Percentiles rank a stretch among this genome's conserved stretches.
phyloP scores from a whole-genome alignment of 176 grass and related monocot species.

The Oryza officinalis region DNA sequence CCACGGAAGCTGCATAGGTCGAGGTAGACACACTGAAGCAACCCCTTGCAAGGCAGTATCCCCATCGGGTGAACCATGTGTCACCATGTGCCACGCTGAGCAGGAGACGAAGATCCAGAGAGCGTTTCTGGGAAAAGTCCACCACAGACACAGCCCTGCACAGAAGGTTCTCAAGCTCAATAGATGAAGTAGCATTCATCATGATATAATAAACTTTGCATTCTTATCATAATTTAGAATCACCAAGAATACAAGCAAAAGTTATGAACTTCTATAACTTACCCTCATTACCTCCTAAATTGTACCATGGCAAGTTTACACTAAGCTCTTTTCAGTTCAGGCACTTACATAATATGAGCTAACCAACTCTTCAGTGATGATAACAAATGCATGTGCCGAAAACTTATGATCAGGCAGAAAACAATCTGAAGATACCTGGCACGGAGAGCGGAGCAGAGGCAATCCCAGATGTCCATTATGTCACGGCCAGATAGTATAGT shows the following conservation, averaged over 20 bases:
- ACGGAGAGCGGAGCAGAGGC: slow-evolving; percentile 76
- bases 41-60: slow-evolving; percentile 67
- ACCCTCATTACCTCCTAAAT: background rate
- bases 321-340: background rate
- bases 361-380: background rate
- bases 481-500: slow-evolving; percentile 54
- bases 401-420: slow-evolving; percentile 11
- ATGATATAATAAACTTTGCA: slow-evolving; percentile 8
- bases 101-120: slow-evolving; percentile 81
- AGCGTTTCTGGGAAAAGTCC: slow-evolving; percentile 63
- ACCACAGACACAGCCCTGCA: slow-evolving; percentile 73
- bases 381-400: slow-evolving; percentile 11
- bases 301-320: background rate
- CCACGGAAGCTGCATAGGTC: slow-evolving; percentile 52
- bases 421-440: slow-evolving; percentile 45
- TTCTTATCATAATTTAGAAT: slow-evolving; percentile 1
- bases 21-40: slow-evolving; percentile 66
- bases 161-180: slow-evolving; percentile 28
- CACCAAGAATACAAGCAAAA: background rate
- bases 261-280: background rate
- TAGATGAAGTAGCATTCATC: background rate
- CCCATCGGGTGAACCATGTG: slow-evolving; percentile 93
- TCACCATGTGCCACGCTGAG: slow-evolving; percentile 57
- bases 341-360: background rate
- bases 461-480: slow-evolving; percentile 93